Evolutionary conservation across 306 rosid genomes (phyloP).

Genomic region (Cucurbita pepo): DNA sequence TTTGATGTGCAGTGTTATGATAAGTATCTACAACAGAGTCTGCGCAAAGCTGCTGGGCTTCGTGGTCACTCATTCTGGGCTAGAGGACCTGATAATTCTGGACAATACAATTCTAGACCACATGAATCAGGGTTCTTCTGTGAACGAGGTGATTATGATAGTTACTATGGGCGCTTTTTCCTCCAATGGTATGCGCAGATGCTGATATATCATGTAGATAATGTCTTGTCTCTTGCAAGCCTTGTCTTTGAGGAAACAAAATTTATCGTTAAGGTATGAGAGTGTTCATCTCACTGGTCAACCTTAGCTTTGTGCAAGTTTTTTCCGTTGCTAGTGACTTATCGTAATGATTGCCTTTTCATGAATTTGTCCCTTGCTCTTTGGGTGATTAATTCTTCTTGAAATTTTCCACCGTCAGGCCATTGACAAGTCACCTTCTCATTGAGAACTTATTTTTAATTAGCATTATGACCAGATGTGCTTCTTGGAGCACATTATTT

Average conservation of each 20-base stretch:
- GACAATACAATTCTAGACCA: conserved; percentile 80
- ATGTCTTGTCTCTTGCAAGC: conserved; percentile 85
- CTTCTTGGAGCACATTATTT: neutral
- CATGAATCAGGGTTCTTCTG: conserved; percentile 94
- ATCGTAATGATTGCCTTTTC: neutral
- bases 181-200: conserved; percentile 87
- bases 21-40: conserved; percentile 70
- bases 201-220: conserved; percentile 74
- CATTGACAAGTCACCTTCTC: neutral
- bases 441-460: neutral
- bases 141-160: conserved; percentile 93
- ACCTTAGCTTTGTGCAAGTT: neutral
- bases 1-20: conserved; percentile 67
- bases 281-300: conserved; percentile 1
- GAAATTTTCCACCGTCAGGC: neutral
- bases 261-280: conserved; percentile 62
- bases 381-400: neutral
- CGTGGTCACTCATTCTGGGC: conserved; percentile 96
- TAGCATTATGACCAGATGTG: neutral
- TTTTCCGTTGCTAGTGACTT: neutral
- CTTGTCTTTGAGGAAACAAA: conserved; percentile 85
- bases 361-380: neutral
- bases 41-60: conserved; percentile 63
- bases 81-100: conserved; percentile 92
- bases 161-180: conserved; percentile 94